Conservation (phyloP, 441 rosid species). For the Pelargonium myrrhifolium region DNA sequence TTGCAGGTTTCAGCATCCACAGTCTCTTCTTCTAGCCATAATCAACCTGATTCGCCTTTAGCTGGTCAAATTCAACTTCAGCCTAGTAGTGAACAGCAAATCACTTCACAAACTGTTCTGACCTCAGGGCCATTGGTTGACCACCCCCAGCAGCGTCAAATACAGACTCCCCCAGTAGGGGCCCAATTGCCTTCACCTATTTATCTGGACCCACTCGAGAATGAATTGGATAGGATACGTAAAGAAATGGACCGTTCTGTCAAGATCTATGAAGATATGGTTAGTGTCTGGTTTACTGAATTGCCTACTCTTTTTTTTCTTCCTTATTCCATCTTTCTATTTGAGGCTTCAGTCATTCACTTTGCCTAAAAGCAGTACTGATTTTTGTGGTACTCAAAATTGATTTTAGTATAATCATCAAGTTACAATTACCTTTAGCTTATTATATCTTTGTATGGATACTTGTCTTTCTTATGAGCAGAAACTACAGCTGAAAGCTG, state of each 20-base stretch:
- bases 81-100: background rate
- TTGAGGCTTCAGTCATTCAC: background rate
- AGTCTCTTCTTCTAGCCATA: background rate
- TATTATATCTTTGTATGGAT: conserved; percentile 12
- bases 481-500: conserved; percentile 41
- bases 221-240: conserved; percentile 61
- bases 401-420: background rate
- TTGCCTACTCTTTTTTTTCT: conserved; percentile 14
- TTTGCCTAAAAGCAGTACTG: background rate
- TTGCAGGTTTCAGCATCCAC: background rate
- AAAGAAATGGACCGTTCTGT: conserved; percentile 40
- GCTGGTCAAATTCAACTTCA: background rate
- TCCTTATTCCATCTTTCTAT: background rate
- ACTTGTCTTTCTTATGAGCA: conserved; percentile 30
- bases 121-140: conserved; percentile 17
- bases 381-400: background rate
- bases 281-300: conserved; percentile 29
- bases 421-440: conserved; percentile 20
- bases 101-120: conserved; percentile 23
- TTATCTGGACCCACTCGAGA: conserved; percentile 59
- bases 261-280: conserved; percentile 42
- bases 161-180: conserved; percentile 26
- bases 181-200: conserved; percentile 33
- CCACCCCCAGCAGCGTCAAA: conserved; percentile 23
- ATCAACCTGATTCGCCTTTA: too few relatives aligned